These are phyloP conservation scores for Colletotrichum costaricense DNA, from an alignment of 2,329 filamentous ascomycete genomes.

Conservation along the genomic window DNA sequence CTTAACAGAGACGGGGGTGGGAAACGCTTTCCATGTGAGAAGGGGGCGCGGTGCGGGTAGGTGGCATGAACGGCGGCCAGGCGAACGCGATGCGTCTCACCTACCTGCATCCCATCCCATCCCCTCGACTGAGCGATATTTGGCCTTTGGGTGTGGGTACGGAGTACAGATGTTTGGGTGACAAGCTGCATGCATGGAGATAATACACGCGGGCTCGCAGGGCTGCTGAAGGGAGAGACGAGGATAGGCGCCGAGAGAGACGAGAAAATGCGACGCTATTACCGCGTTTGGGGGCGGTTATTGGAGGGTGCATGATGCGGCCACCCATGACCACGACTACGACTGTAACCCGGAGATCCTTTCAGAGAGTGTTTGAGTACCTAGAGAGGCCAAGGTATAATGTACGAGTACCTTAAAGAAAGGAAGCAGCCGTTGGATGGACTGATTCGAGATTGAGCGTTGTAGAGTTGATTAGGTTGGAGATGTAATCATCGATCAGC, in stretches of 20 bases:
- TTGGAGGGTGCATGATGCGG: not conserved
- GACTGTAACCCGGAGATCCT: not conserved
- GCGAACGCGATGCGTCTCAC: not conserved
- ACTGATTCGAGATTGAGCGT: not conserved
- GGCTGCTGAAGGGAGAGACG: not conserved
- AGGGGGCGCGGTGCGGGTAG: not conserved
- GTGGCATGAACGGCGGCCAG: not conserved
- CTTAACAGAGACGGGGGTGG: not conserved
- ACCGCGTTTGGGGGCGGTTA: conserved; percentile 12
- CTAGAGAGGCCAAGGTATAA: too few species aligned
- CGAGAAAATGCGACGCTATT: conserved; percentile 1
- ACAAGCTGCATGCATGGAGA: not conserved
- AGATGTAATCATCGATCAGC: not conserved
- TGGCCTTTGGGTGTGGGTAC: not conserved
- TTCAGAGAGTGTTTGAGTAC: not conserved
- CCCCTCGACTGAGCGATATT: not conserved
- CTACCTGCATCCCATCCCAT: not conserved
- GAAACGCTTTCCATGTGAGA: not conserved
- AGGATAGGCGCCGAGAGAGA: not conserved
- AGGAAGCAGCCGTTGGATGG: not conserved
- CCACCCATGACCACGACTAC: not conserved
- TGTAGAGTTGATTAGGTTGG: not conserved
- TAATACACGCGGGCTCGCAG: not conserved
- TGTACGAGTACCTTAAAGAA: not conserved
- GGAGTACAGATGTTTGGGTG: not conserved